Evolutionary conservation across 371 early-diverging fungal species (phyloP).

Genomic region (Syncephalastrum contaminatum): DNA sequence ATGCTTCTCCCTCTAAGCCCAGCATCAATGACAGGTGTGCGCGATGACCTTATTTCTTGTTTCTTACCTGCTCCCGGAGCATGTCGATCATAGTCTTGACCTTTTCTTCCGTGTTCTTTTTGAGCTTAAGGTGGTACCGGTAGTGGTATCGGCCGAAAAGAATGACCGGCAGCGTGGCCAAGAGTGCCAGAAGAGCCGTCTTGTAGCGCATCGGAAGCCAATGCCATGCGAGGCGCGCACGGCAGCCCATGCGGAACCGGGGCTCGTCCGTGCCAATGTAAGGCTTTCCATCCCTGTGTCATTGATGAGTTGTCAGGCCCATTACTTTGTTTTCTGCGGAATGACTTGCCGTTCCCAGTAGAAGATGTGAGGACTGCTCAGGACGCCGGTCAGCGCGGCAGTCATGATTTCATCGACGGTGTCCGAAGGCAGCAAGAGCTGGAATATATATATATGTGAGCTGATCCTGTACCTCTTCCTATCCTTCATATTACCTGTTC

Average conservation of each 20-base stretch:
- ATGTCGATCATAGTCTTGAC: not conserved
- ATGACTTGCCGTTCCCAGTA: slow-evolving; percentile 14
- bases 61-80: slow-evolving; percentile 16
- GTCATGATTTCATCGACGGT: slow-evolving; percentile 7
- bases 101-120: slow-evolving; percentile 6
- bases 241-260: not conserved
- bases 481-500: not conserved
- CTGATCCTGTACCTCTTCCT: not conserved
- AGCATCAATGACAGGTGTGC: too few relatives aligned
- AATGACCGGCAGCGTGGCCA: slow-evolving; percentile 4
- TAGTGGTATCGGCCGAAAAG: slow-evolving; percentile 6
- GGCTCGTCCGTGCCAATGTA: slow-evolving; percentile 12
- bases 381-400: not conserved
- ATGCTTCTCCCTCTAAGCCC: slow-evolving; percentile 13
- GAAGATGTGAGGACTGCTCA: slow-evolving; percentile 7
- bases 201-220: not conserved
- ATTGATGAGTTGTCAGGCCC: not conserved
- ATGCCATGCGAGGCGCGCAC: not conserved
- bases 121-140: not conserved
- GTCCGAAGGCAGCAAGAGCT: not conserved
- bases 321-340: not conserved
- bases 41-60: not conserved
- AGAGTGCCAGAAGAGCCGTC: not conserved
- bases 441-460: not conserved
- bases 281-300: slow-evolving; percentile 11